phyloP scores from a whole-genome alignment of 768 basidiomycete genomes.

The Baorangia bicolor region DNA sequence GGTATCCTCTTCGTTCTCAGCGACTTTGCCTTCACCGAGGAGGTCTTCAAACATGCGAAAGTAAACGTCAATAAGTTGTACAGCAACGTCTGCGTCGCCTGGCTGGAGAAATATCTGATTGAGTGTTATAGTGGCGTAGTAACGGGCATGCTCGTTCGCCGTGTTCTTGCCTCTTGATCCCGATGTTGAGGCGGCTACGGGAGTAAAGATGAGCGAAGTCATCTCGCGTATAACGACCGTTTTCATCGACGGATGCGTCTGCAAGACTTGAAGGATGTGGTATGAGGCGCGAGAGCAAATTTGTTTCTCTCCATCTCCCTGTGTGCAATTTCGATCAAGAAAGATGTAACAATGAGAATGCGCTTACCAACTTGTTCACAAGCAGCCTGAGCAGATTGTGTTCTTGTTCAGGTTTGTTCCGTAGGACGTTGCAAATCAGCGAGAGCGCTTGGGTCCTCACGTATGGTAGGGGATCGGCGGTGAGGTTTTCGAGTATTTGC shows the following conservation, averaged over 20 bases:
- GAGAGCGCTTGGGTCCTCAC: conserved; percentile 82
- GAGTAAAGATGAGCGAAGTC: conserved; percentile 58
- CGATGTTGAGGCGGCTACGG: conserved; percentile 21
- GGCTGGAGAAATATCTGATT: conserved; percentile 83
- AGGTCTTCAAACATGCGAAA: conserved; percentile 93
- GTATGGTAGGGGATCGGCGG: conserved; percentile 83
- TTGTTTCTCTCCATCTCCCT: conserved; percentile 89
- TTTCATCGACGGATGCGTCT: conserved; percentile 94
- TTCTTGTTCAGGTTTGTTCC: conserved; percentile 94
- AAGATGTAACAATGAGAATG: neutral
- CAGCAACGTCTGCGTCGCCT: conserved; percentile 71
- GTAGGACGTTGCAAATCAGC: conserved; percentile 76
- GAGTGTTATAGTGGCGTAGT: conserved; percentile 91
- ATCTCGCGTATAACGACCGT: conserved; percentile 84
- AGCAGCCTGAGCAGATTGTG: conserved; percentile 91
- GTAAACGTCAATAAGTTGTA: conserved; percentile 82
- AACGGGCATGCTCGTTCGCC: conserved; percentile 71
- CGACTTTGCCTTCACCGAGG: conserved; percentile 56
- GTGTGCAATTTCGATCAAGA: neutral
- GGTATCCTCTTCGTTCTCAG: conserved; percentile 51
- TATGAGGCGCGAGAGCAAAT: conserved; percentile 90
- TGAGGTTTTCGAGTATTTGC: conserved; percentile 84
- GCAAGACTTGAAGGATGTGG: conserved; percentile 84
- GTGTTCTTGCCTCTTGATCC: conserved; percentile 32
- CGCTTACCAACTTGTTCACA: conserved; percentile 86